Base-by-base conservation (phyloP, 441 rosid species). In the Adansonia gregorii region DNA sequence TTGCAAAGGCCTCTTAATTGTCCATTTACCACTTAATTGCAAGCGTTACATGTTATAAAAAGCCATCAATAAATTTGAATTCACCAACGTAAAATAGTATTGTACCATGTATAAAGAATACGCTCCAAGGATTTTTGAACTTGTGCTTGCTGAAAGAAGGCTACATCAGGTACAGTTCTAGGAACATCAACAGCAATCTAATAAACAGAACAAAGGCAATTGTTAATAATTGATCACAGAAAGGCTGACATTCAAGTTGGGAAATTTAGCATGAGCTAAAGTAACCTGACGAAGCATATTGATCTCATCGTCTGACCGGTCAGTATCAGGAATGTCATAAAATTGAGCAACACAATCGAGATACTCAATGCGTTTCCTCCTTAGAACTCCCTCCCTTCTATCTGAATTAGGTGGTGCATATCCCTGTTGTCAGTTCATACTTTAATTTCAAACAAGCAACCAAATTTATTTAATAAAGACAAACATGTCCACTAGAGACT, bases 371-470 rank as follows among this genome's bases (percentile, higher is more conserved):
- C 98, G 94, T 84, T 96, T 96, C 83, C 98, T 94, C 85, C 90
- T 89, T 75, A 94, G 83, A 84, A 91, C 93, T 78, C 90, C 95
- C 85, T 94, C 97, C 94, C 98, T 91, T 92, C 98, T 92, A 92
- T 96, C 99, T 89, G 98, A 93, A 90, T 96, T 95, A 91, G 99
- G 89, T 80, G 99, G 95, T 95, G 97, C 98, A 91, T 92, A 94
- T 92, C 98, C 99, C 98, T 96, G 98, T 92, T 82, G 98, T 95
- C 97, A 90, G 92, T 87, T 87, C 89, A 90, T 88, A 81, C 86
- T 89, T 80, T 81, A 85, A 85, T 83, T 88, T 86, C 83, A 86
- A 80, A 63, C 78, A 78, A 76, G 76, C 67, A 82, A 83, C 49
- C 82, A 72, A 72, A 72, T 15, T 14, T 65, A 22, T 27, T 22